These are phyloP conservation scores for Uromyces viciae-fabae DNA, from an alignment of 1,284 basidiomycete species.

Conservation along the genomic window DNA sequence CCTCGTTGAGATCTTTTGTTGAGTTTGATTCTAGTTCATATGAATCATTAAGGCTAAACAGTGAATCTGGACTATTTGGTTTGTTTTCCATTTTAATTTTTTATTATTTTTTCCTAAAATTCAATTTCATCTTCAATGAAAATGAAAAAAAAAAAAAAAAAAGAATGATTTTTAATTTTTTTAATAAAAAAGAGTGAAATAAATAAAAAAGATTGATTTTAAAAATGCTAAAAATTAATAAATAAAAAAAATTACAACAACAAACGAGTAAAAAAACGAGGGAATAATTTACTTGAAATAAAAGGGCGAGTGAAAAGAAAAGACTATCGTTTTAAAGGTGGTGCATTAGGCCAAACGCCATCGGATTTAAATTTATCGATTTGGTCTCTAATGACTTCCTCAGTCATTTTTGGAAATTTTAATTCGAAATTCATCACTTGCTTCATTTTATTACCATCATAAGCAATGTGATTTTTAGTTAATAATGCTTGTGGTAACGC, in stretches of 20 bases:
- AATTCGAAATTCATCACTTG: conserved; percentile 52
- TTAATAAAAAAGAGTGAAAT: too few relatives aligned
- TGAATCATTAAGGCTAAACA: conserved; percentile 8
- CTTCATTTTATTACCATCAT: conserved; percentile 69
- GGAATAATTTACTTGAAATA: not conserved
- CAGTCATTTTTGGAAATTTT: conserved; percentile 46
- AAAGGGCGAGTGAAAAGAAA: not conserved
- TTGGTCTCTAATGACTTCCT: conserved; percentile 45
- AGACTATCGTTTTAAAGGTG: conserved; percentile 41
- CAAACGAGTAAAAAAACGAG: not conserved
- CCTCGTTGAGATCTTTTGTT: not conserved
- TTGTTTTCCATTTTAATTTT: not conserved
- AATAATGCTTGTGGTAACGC: conserved; percentile 66
- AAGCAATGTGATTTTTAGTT: conserved; percentile 59
- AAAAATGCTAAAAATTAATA: not conserved
- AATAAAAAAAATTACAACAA: not conserved
- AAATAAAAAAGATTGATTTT: not conserved
- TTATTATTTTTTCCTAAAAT: not conserved
- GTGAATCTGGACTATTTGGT: not conserved
- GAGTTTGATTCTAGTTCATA: not conserved
- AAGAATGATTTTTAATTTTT: not conserved
- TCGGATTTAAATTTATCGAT: conserved; percentile 47
- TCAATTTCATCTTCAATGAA: not conserved
- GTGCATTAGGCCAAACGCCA: conserved; percentile 49
- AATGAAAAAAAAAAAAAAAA: not conserved